Percentiles rank a stretch among this genome's conserved stretches.
Conservation (phyloP, 2,329 filamentous ascomycete genomes). For the Hypomyces perniciosus region DNA sequence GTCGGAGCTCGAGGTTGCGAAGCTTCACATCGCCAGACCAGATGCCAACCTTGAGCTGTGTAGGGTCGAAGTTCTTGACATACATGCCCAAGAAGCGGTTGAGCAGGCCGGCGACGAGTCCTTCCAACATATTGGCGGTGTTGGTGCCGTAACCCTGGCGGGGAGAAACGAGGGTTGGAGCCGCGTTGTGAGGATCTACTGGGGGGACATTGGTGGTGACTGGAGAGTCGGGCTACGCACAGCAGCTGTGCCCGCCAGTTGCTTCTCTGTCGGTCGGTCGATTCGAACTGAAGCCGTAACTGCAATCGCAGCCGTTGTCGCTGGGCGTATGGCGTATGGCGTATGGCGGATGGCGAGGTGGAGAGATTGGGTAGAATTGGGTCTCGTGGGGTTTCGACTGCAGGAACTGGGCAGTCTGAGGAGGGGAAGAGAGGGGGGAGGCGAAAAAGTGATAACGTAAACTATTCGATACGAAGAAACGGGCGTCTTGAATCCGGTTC, state of each 20-base stretch:
- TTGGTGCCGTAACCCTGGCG: conserved; percentile 67
- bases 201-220: conserved; percentile 16
- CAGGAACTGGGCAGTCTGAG: conserved; percentile 1
- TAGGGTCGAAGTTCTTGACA: conserved; percentile 98
- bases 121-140: conserved; percentile 79
- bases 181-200: conserved; percentile 10
- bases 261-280: background rate
- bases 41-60: conserved; percentile 96
- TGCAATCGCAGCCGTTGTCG: background rate
- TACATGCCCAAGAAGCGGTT: conserved; percentile 99
- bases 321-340: background rate
- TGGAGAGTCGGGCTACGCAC: conserved; percentile 2
- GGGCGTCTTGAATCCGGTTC: background rate
- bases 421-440: conserved; percentile 1
- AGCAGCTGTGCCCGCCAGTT: conserved; percentile 6
- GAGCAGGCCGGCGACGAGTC: conserved; percentile 90
- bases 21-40: conserved; percentile 99
- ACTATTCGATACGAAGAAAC: background rate
- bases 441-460: background rate
- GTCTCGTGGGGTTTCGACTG: conserved; percentile 1
- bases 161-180: conserved; percentile 32
- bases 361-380: conserved; percentile 9
- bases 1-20: conserved; percentile 81
- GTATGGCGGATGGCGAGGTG: background rate
- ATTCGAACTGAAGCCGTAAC: background rate